A percentile compares a stretch with the other conserved stretches of the same genome.
Conservation (phyloP, 2,329 filamentous ascomycete genomes). For the Atkinsonella hypoxylon region DNA sequence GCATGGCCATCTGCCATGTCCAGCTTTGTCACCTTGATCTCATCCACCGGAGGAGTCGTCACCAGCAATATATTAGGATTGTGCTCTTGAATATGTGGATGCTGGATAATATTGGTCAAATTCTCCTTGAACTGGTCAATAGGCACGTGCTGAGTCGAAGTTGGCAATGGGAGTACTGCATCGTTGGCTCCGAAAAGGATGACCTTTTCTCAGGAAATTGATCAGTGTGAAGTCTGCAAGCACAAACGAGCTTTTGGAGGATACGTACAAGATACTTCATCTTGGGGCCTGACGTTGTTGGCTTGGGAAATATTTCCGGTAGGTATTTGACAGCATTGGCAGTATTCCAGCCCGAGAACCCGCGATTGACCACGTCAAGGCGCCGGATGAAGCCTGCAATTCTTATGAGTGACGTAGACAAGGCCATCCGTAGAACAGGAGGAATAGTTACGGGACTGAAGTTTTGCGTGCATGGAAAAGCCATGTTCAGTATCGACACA, state of each 20-base stretch:
- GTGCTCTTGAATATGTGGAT: conserved; percentile 59
- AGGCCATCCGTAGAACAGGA: too few species aligned
- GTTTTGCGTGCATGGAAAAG: conserved; percentile 61
- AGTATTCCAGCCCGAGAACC: conserved; percentile 79
- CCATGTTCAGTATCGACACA: conserved; percentile 49
- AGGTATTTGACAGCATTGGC: conserved; percentile 59
- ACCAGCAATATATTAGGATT: conserved; percentile 63
- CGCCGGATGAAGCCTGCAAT: conserved; percentile 57
- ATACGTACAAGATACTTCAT: conserved; percentile 54
- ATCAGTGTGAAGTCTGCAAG: background rate
- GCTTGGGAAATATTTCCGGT: conserved; percentile 57
- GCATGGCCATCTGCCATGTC: conserved; percentile 35
- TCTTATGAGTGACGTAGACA: background rate
- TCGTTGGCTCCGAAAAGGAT: conserved; percentile 89
- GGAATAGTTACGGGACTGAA: conserved; percentile 50
- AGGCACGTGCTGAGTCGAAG: conserved; percentile 62
- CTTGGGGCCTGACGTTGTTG: conserved; percentile 40
- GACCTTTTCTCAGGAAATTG: conserved; percentile 32
- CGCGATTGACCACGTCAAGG: conserved; percentile 79
- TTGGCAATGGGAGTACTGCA: conserved; percentile 52
- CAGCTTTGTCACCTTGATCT: conserved; percentile 47
- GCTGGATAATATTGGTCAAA: conserved; percentile 56
- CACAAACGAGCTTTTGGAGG: background rate
- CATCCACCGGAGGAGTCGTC: conserved; percentile 72
- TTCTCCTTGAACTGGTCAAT: conserved; percentile 66